Evolutionary conservation across 495 filamentous ascomycete genomes (phyloP).

Genomic region (Penicillium odoratum): DNA sequence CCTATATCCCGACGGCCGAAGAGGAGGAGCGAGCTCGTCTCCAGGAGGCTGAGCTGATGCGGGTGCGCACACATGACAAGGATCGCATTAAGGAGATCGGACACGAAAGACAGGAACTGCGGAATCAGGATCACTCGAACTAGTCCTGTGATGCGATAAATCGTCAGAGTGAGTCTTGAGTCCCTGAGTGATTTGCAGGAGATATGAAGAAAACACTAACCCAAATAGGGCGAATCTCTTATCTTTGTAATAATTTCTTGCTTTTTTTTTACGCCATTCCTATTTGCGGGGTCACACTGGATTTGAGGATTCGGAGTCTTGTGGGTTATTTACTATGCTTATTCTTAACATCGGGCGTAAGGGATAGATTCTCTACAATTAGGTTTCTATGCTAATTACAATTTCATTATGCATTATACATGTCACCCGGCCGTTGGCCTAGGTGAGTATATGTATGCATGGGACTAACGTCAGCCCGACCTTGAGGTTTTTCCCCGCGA

Average conservation of each 20-base stretch:
- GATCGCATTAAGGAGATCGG: slow-evolving; percentile 43
- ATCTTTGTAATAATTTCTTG: slow-evolving; percentile 12
- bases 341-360: neutral
- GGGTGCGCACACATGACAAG: slow-evolving; percentile 35
- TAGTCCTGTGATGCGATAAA: slow-evolving; percentile 6
- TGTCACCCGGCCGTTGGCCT: too few species aligned
- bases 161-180: neutral
- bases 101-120: slow-evolving; percentile 28
- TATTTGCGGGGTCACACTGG: neutral
- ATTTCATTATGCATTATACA: slow-evolving; percentile 26
- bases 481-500: neutral
- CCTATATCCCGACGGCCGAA: slow-evolving; percentile 40
- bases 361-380: slow-evolving; percentile 9
- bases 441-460: slow-evolving; percentile 12
- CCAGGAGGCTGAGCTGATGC: slow-evolving; percentile 39
- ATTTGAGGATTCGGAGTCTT: neutral
- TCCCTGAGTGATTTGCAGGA: neutral
- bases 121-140: slow-evolving; percentile 23
- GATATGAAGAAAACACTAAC: neutral
- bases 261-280: slow-evolving; percentile 8
- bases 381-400: slow-evolving; percentile 24
- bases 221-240: slow-evolving; percentile 13
- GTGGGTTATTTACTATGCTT: neutral
- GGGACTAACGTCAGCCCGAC: neutral
- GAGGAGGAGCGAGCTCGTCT: slow-evolving; percentile 36